Evolutionary conservation across 768 basidiomycete species (phyloP).

Genomic region (Termitomyces sp.): DNA sequence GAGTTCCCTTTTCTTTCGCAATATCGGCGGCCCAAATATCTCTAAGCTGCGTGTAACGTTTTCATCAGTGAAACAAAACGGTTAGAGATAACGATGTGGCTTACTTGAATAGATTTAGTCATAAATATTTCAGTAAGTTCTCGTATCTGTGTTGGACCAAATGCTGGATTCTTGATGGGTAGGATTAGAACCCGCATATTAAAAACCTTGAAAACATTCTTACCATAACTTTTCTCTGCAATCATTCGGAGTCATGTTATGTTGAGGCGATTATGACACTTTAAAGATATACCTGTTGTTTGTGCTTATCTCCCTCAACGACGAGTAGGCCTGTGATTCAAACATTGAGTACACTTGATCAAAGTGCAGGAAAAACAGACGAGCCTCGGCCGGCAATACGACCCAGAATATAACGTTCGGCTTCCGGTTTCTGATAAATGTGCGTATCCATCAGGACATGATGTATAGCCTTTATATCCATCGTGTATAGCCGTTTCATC

Average conservation of each 20-base stretch:
- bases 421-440: conserved; percentile 55
- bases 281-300: conserved; percentile 35
- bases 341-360: not conserved
- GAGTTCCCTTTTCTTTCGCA: conserved; percentile 21
- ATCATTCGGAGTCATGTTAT: not conserved
- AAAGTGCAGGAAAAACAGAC: not conserved
- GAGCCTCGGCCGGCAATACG: conserved; percentile 43
- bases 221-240: conserved; percentile 46
- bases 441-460: conserved; percentile 59
- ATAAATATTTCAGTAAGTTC: conserved; percentile 53
- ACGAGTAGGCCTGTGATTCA: conserved; percentile 44
- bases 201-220: not conserved
- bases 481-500: conserved; percentile 2
- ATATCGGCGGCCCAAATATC: conserved; percentile 44
- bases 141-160: conserved; percentile 58
- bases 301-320: conserved; percentile 47
- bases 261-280: not conserved
- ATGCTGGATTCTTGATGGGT: conserved; percentile 57
- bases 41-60: conserved; percentile 35
- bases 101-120: conserved; percentile 32
- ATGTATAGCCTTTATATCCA: conserved; percentile 45
- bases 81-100: not conserved
- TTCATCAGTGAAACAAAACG: not conserved
- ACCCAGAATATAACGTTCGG: conserved; percentile 33
- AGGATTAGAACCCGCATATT: not conserved